Percentiles rank a stretch among this genome's conserved stretches.
phyloP scores from a whole-genome alignment of 129 eudicot species.

The Arctium minus region DNA sequence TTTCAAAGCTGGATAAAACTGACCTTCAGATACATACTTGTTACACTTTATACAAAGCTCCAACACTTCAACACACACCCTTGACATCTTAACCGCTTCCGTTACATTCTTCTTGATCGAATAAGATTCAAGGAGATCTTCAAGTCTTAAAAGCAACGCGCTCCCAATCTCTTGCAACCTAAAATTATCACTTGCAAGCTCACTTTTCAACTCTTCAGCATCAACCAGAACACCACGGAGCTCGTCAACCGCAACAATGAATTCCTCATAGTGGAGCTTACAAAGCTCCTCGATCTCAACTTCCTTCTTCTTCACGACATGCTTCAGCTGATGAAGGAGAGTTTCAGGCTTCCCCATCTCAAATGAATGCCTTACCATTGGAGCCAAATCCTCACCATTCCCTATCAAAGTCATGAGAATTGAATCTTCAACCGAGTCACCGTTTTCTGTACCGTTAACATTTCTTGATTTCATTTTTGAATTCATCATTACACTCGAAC shows the following conservation, averaged over 20 bases:
- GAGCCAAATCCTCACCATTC: conserved; percentile 86
- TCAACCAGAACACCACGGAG: conserved; percentile 94
- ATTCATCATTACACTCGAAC: conserved; percentile 39
- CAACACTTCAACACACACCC: conserved; percentile 54
- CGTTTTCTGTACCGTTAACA: conserved; percentile 50
- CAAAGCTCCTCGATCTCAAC: conserved; percentile 90
- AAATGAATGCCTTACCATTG: conserved; percentile 80
- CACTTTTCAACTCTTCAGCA: conserved; percentile 85
- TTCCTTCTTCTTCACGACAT: conserved; percentile 69
- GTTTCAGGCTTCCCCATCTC: conserved; percentile 71
- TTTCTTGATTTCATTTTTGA: conserved; percentile 58
- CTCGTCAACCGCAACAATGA: conserved; percentile 91
- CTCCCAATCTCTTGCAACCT: conserved; percentile 85
- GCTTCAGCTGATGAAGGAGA: conserved; percentile 65
- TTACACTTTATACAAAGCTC: conserved; percentile 92
- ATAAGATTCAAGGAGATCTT: conserved; percentile 73
- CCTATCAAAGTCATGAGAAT: conserved; percentile 74
- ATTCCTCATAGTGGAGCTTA: conserved; percentile 88
- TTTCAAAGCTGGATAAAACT: conserved; percentile 83
- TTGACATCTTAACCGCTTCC: conserved; percentile 74
- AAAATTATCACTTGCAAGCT: conserved; percentile 71
- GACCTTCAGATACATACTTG: conserved; percentile 71
- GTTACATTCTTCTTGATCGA: conserved; percentile 69
- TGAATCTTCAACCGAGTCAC: conserved; percentile 79
- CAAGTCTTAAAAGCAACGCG: conserved; percentile 59